Conservation (phyloP, 2,329 filamentous ascomycete genomes). For the Pyrenophora tritici-repentis region DNA sequence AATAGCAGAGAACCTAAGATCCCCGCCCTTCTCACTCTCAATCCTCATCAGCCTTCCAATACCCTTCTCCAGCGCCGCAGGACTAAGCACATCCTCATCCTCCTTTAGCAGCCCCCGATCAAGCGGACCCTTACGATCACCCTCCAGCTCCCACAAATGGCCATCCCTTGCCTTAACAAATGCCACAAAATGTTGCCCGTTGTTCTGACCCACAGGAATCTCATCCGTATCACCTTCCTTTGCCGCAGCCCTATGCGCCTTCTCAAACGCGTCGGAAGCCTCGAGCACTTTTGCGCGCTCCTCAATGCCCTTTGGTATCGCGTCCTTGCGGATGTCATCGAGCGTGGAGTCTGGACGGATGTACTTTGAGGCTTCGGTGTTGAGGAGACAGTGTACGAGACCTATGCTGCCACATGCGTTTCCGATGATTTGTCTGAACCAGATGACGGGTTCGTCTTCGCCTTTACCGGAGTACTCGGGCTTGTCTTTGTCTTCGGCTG, state of each 20-base stretch:
- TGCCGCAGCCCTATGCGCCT: conserved; percentile 51
- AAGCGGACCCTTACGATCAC: conserved; percentile 51
- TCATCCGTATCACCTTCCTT: conserved; percentile 48
- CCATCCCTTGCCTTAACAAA: conserved; percentile 55
- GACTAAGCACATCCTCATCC: conserved; percentile 53
- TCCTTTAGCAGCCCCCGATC: conserved; percentile 49
- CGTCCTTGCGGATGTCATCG: conserved; percentile 51
- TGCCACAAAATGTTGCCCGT: conserved; percentile 52
- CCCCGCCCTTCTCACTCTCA: conserved; percentile 43
- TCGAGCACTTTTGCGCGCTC: conserved; percentile 60
- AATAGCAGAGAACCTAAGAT: conserved; percentile 53
- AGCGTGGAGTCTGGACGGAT: conserved; percentile 53
- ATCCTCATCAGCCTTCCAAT: conserved; percentile 47
- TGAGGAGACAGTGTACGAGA: conserved; percentile 59
- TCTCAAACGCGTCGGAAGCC: conserved; percentile 52
- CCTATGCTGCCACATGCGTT: conserved; percentile 65
- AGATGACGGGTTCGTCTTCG: conserved; percentile 58
- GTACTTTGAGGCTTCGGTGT: conserved; percentile 52
- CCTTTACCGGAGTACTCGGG: conserved; percentile 55
- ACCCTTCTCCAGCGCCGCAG: conserved; percentile 49
- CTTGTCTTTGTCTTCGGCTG: conserved; percentile 49
- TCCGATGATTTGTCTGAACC: conserved; percentile 64
- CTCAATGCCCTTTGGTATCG: conserved; percentile 51
- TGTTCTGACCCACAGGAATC: conserved; percentile 27
- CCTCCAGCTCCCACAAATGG: conserved; percentile 55